Conservation (phyloP, 495 filamentous ascomycete genomes). For the Amniculicola lignicola region DNA sequence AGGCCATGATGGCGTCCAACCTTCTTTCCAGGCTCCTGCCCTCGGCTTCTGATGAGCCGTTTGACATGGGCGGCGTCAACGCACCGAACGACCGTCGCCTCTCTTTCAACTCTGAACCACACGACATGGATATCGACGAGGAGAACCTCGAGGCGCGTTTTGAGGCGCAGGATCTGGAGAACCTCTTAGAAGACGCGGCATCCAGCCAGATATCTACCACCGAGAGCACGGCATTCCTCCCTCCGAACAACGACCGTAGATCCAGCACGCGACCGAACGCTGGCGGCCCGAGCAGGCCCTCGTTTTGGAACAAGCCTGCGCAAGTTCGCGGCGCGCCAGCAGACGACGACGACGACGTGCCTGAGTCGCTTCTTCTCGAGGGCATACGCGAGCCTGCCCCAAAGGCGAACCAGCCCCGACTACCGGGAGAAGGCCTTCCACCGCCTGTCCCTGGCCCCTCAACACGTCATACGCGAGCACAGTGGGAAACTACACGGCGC, state of each 20-base stretch:
- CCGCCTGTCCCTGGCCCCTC: slow-evolving; percentile 53
- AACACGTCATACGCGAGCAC: slow-evolving; percentile 52
- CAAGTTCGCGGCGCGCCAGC: not conserved
- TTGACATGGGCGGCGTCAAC: slow-evolving; percentile 74
- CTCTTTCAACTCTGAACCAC: slow-evolving; percentile 64
- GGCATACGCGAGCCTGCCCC: slow-evolving; percentile 23
- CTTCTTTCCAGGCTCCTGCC: slow-evolving; percentile 72
- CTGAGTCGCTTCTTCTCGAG: slow-evolving; percentile 82
- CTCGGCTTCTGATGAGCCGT: slow-evolving; percentile 46
- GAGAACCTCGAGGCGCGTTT: slow-evolving; percentile 65
- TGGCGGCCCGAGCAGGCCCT: not conserved
- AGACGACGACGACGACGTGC: slow-evolving; percentile 80
- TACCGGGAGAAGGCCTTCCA: slow-evolving; percentile 20
- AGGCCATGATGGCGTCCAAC: slow-evolving; percentile 68
- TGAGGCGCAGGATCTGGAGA: slow-evolving; percentile 68
- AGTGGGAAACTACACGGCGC: slow-evolving; percentile 64
- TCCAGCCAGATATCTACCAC: slow-evolving; percentile 61
- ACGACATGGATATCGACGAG: slow-evolving; percentile 65
- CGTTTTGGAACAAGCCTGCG: slow-evolving; percentile 15
- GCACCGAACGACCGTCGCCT: slow-evolving; percentile 51
- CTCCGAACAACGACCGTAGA: slow-evolving; percentile 20
- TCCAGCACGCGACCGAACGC: not conserved
- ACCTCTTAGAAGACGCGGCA: slow-evolving; percentile 59
- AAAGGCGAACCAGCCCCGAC: not conserved
- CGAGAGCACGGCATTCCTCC: slow-evolving; percentile 49